Evolutionary conservation across 805 yeast genomes (phyloP).

Genomic region (Candida khao-thaluensis): DNA sequence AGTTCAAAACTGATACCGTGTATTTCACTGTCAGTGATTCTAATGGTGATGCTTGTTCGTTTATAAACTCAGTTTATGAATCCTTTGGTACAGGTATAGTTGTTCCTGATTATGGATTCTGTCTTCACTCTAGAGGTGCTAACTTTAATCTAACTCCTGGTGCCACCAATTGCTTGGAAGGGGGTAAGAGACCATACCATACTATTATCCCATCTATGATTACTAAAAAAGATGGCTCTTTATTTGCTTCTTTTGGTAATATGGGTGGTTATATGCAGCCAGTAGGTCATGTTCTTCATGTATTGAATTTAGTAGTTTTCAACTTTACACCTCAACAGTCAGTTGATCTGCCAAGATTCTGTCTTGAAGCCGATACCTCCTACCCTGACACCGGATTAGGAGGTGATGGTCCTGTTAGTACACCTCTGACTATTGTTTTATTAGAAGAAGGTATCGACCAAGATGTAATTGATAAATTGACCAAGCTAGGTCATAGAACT

Average conservation of each 20-base stretch:
- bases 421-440: slow-evolving; percentile 56
- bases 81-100: slow-evolving; percentile 70
- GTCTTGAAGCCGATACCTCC: slow-evolving; percentile 54
- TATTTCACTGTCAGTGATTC: slow-evolving; percentile 64
- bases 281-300: slow-evolving; percentile 79
- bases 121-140: slow-evolving; percentile 73
- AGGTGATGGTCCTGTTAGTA: slow-evolving; percentile 62
- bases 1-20: slow-evolving; percentile 67
- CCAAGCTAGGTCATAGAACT: slow-evolving; percentile 57
- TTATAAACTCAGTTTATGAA: slow-evolving; percentile 71
- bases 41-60: slow-evolving; percentile 78
- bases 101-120: slow-evolving; percentile 64
- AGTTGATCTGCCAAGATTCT: slow-evolving; percentile 72
- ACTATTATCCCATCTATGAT: slow-evolving; percentile 83
- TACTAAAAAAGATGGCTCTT: slow-evolving; percentile 45
- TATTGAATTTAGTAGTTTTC: slow-evolving; percentile 60
- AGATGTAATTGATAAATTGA: slow-evolving; percentile 46
- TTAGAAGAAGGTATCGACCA: slow-evolving; percentile 63
- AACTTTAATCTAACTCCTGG: slow-evolving; percentile 64
- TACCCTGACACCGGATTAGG: slow-evolving; percentile 48
- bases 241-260: slow-evolving; percentile 75
- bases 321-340: slow-evolving; percentile 71
- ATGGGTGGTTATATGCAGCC: slow-evolving; percentile 92
- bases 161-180: slow-evolving; percentile 60
- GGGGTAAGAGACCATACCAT: slow-evolving; percentile 74